Base-by-base conservation (phyloP, 495 filamentous ascomycete species). In the Schizothecium vesticola region DNA sequence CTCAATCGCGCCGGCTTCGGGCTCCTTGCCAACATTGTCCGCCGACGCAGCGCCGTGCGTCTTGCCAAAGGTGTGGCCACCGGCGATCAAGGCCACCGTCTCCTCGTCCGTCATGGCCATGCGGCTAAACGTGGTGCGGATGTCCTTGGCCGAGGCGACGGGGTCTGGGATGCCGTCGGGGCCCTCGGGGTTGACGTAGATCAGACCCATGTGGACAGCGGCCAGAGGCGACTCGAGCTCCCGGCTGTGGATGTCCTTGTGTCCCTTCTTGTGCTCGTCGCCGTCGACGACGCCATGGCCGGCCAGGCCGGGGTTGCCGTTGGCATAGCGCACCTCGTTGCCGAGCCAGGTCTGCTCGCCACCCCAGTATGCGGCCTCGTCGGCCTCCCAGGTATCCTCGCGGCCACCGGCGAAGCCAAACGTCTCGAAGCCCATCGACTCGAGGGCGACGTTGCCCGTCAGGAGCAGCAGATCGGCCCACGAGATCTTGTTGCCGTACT, bases 61-160 rank as follows among this genome's bases (percentile, higher is more conserved):
- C 83, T 92, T 92, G 69, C 89, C 89, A 71, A 92, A 91, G 23
- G 83, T 82, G 82, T 92, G 89, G 61, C 89, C 89, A 74, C 89
- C 89, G n/a, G 86, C 88, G 71, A 92, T 91, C 33, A 92, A 76
- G 6, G 89, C 89, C 23, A 89, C 88, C 2, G 89, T 92, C 78
- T 92, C 89, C 79, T 90, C 87, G 73, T 92, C 89, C 73, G 90
- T 86, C 89, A 92, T 92, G 65, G 86, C 89, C 89, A 92, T 92
- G 73, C 88, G 88, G 73, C 82, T 82, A 67, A 92, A 92, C 36
- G 89, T 91, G 66, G 80, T 79, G 65, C 89, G 89, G 73, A 92
- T 91, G 75, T 92, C 89, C 29, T 81, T 75, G 64, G 84, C 89
- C 0, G 89, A 83, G n/a, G 87, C 86, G 51, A 89, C 75, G 31